These are phyloP conservation scores for Buddleja alternifolia DNA, from an alignment of 257 asterid genomes.

Conservation along the genomic window DNA sequence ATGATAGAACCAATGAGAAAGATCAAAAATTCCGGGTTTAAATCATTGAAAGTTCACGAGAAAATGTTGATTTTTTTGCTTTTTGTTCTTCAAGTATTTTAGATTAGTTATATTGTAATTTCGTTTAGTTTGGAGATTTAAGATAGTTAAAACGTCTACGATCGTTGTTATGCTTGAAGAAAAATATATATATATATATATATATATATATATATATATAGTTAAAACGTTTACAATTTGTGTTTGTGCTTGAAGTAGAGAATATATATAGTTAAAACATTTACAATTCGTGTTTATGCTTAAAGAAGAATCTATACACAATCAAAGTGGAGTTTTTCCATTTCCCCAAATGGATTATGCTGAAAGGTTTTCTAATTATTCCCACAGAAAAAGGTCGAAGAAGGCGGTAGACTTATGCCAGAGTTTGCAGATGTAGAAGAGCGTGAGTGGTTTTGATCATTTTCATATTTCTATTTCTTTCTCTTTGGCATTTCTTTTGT, in stretches of 20 bases:
- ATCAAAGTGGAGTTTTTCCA: constrained; percentile 24
- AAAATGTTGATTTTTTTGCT: not conserved
- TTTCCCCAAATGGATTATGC: constrained; percentile 13
- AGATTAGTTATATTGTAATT: not conserved
- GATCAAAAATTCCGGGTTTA: not conserved
- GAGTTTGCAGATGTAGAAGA: constrained; percentile 90
- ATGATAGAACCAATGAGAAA: constrained; percentile 11
- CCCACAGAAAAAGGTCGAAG: constrained; percentile 70
- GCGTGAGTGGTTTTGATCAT: constrained; percentile 47
- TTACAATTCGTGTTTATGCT: constrained; percentile 12
- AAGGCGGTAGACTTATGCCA: constrained; percentile 74
- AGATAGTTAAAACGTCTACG: not conserved
- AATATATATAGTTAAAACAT: too few relatives aligned
- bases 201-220: too few relatives aligned
- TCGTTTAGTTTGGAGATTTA: not conserved
- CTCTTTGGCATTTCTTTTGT: not conserved
- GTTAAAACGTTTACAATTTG: too few relatives aligned
- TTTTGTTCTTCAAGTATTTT: not conserved
- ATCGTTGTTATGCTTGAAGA: too few relatives aligned
- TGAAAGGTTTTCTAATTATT: constrained; percentile 21
- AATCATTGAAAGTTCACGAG: not conserved
- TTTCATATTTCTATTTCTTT: not conserved
- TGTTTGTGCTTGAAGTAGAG: too few relatives aligned
- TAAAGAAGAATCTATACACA: constrained; percentile 20
- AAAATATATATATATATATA: too few relatives aligned